phyloP scores from a whole-genome alignment of 2,329 filamentous ascomycete genomes.

The Botrytis squamosa region DNA sequence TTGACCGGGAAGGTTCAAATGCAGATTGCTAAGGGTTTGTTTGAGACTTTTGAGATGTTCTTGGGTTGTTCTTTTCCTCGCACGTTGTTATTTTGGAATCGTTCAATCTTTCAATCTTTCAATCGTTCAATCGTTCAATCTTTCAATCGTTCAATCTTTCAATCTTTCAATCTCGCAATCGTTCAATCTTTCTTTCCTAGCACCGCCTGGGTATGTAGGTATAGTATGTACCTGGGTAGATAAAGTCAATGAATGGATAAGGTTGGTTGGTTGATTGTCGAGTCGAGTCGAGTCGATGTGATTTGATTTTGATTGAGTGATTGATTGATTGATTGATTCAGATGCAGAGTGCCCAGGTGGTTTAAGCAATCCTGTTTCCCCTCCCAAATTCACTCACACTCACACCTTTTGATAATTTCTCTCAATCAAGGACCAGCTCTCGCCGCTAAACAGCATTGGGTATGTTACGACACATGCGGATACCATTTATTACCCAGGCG shows the following conservation, averaged over 20 bases:
- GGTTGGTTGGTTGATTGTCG: background rate
- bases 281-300: background rate
- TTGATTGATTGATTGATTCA: constrained; percentile 3
- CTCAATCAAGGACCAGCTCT: background rate
- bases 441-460: background rate
- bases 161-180: background rate
- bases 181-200: background rate
- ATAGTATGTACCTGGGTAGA: background rate
- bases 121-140: background rate
- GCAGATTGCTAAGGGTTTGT: background rate
- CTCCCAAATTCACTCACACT: background rate
- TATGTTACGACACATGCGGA: background rate
- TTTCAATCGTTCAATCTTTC: background rate
- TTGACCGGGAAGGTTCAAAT: background rate
- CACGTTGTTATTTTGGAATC: background rate
- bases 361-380: background rate
- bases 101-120: background rate
- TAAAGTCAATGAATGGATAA: background rate
- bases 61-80: background rate
- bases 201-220: background rate
- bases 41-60: background rate
- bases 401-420: background rate
- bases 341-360: background rate
- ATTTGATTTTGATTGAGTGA: background rate
- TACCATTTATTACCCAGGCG: background rate